Evolutionary conservation across 139 green algal species (phyloP), one percentile per base, ranked within the genome.

Genomic region (Nannochloris sp.): DNA sequence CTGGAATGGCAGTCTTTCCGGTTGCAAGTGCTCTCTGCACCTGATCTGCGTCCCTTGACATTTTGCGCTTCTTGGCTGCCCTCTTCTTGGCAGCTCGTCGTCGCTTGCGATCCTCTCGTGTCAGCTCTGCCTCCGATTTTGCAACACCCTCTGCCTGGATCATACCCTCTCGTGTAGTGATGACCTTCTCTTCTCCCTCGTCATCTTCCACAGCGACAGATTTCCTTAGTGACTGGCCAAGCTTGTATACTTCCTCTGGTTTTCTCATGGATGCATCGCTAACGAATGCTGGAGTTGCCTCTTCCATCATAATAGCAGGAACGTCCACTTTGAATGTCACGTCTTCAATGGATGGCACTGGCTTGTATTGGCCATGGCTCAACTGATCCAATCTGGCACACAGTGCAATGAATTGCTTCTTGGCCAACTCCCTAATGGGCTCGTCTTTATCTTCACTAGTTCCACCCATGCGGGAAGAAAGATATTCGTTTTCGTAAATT

Each of bases 361-460:
- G 91, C n/a, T 87, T 74, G 55, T 86, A 97, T 64, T 91, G 76
- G 76, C 94, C 92, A 79, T 93, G 87, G 3, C 73, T 79, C 50
- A 98, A 81, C 3, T 90, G 83, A 58, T 98, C 92, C 59, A 98
- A 85, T 73, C 91, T 89, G 31, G 44, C 68, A 6, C 75, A 87
- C 13, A 97, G 77, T 43, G 71, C 73, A 57, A 84, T 82, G 70
- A 95, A 90, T 67, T 96, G 80, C 9, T 63, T 51, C 2, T 65
- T 58, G 1, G 81, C 82, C 65, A 85, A 69, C 5, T 66, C 44
- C 11, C 74, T 58, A 17, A 83, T 49, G 10, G 49, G 45, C 28
- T 73, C 68, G 23, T 82, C 65, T 66, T 75, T 72, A 49, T 82
- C 75, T 30, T 73, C 72, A 2, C 40, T 61, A 1, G 33, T 60